phyloP scores from a whole-genome alignment of 768 basidiomycete species.

The Suillus placidus region DNA sequence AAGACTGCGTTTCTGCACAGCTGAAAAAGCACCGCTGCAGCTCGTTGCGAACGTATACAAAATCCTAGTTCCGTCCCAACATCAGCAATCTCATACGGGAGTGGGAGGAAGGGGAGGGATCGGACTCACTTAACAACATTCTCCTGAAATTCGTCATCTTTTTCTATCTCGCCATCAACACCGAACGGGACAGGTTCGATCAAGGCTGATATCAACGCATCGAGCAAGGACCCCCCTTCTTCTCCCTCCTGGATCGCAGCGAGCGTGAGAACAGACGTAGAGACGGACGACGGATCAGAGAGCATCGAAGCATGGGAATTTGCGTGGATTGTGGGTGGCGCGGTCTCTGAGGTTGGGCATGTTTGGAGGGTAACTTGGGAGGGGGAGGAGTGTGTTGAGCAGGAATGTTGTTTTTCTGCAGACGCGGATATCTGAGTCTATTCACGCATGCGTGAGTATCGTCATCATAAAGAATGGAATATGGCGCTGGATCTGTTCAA shows the following conservation, averaged over 20 bases:
- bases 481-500: too few species aligned
- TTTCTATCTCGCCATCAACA: slow-evolving; percentile 62
- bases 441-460: too few species aligned
- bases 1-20: slow-evolving; percentile 34
- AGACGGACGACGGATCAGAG: slow-evolving; percentile 50
- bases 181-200: slow-evolving; percentile 63
- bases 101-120: not conserved
- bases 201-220: slow-evolving; percentile 54
- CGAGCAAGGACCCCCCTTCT: slow-evolving; percentile 39
- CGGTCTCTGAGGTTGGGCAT: slow-evolving; percentile 24
- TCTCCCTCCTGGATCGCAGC: slow-evolving; percentile 44
- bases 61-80: slow-evolving; percentile 35
- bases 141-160: slow-evolving; percentile 67
- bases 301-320: slow-evolving; percentile 77
- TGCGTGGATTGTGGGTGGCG: slow-evolving; percentile 49
- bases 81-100: not conserved
- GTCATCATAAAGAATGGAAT: too few species aligned
- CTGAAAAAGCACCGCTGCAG: slow-evolving; percentile 40
- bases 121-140: slow-evolving; percentile 54
- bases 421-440: too few species aligned
- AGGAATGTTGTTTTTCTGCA: too few species aligned
- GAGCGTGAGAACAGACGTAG: slow-evolving; percentile 53
- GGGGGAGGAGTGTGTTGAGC: too few species aligned
- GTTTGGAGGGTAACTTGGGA: not conserved
- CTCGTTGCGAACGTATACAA: slow-evolving; percentile 54